A percentile compares a stretch with the other conserved stretches of the same genome.
These are phyloP conservation scores for Trichodelitschia bisporula DNA, from an alignment of 495 filamentous ascomycete genomes.

Conservation along the genomic window DNA sequence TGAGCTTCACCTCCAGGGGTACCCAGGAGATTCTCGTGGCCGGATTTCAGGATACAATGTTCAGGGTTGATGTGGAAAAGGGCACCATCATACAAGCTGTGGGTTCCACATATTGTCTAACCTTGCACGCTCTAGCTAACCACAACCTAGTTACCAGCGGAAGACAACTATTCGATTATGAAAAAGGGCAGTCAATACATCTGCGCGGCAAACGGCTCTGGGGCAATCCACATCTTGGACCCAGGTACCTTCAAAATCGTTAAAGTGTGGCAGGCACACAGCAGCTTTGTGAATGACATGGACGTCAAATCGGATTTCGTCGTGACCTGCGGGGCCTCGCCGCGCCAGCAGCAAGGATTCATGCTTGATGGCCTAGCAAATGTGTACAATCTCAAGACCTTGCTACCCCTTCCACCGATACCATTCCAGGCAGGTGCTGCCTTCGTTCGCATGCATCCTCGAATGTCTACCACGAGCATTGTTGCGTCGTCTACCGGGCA, in stretches of 20 bases:
- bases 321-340: constrained; percentile 83
- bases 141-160: constrained; percentile 25
- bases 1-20: constrained; percentile 76
- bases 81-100: constrained; percentile 52
- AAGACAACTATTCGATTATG: constrained; percentile 68
- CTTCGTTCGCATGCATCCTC: constrained; percentile 84
- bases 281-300: constrained; percentile 73
- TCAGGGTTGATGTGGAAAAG: constrained; percentile 71
- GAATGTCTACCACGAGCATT: constrained; percentile 76
- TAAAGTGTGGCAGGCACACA: constrained; percentile 73
- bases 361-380: constrained; percentile 81
- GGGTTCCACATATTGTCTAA: constrained; percentile 3
- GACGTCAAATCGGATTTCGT: constrained; percentile 79
- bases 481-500: constrained; percentile 76
- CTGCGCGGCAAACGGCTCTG: constrained; percentile 69
- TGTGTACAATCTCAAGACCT: constrained; percentile 77
- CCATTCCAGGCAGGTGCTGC: constrained; percentile 81
- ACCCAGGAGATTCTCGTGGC: constrained; percentile 64
- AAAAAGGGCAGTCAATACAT: constrained; percentile 61
- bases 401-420: constrained; percentile 63
- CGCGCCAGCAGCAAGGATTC: constrained; percentile 32
- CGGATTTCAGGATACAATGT: constrained; percentile 68
- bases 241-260: constrained; percentile 47
- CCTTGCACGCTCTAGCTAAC: constrained; percentile 2
- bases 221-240: constrained; percentile 67